These are phyloP conservation scores for Glaciozyma antarctica DNA, from an alignment of 768 basidiomycete species.

Conservation along the genomic window DNA sequence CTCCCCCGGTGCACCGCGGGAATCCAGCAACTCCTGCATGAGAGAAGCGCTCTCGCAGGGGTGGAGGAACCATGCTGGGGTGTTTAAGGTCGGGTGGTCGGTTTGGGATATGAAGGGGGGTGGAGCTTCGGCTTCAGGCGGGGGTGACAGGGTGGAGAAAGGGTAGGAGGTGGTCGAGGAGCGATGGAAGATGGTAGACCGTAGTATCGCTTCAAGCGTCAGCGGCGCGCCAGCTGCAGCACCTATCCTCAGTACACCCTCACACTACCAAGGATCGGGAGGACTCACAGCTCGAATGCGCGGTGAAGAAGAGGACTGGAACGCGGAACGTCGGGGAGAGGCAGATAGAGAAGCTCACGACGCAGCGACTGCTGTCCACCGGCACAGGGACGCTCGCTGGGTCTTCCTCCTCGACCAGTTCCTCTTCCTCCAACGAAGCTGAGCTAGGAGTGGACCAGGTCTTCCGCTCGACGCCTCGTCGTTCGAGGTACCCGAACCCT, in stretches of 20 bases:
- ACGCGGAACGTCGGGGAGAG: conserved; percentile 71
- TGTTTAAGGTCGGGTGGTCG: conserved; percentile 69
- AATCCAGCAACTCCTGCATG: conserved; percentile 57
- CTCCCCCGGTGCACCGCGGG: background rate
- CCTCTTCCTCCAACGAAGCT: background rate
- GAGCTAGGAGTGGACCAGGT: background rate
- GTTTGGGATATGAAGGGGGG: conserved; percentile 74
- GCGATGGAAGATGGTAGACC: conserved; percentile 53
- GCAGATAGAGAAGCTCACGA: conserved; percentile 43
- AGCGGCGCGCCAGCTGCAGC: conserved; percentile 59
- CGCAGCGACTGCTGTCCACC: background rate
- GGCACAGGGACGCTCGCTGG: background rate
- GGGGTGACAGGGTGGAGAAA: conserved; percentile 41
- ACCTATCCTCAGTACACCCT: too few species aligned
- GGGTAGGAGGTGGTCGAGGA: conserved; percentile 7
- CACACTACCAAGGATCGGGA: conserved; percentile 4
- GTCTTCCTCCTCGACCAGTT: background rate
- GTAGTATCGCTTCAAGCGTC: conserved; percentile 49
- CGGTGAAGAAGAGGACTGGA: conserved; percentile 71
- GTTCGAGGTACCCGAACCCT: background rate
- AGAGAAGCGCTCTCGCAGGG: conserved; percentile 66
- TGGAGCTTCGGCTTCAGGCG: conserved; percentile 41
- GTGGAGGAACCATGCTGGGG: conserved; percentile 74
- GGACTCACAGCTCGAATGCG: conserved; percentile 6
- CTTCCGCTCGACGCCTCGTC: background rate